Conservation (phyloP, 1,284 basidiomycete genomes). For the Leccinum holopus region DNA sequence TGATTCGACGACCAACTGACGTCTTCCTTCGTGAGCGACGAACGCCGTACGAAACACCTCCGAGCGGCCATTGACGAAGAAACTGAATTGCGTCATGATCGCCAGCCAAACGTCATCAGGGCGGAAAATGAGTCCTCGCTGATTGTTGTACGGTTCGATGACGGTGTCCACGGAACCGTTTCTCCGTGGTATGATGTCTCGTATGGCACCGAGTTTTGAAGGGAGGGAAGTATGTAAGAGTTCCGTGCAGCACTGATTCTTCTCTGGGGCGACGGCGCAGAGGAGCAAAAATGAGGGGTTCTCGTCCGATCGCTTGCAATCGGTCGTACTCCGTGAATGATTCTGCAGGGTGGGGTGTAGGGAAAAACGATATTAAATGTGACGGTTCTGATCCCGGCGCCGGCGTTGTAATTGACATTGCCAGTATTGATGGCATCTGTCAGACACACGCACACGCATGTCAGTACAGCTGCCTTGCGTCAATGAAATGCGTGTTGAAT, state of each 20-base stretch:
- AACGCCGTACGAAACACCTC: constrained; percentile 42
- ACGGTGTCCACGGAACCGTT: constrained; percentile 42
- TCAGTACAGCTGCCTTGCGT: not conserved
- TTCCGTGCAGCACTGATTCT: constrained; percentile 17
- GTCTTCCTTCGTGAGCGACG: constrained; percentile 40
- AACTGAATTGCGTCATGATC: constrained; percentile 44
- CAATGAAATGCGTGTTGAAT: not conserved
- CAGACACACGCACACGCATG: not conserved
- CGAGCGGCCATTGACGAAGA: constrained; percentile 44
- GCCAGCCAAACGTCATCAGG: constrained; percentile 49
- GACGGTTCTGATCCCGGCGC: not conserved
- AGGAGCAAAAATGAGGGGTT: constrained; percentile 24
- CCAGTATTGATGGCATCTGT: constrained; percentile 9
- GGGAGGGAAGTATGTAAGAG: constrained; percentile 33
- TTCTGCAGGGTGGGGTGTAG: constrained; percentile 24
- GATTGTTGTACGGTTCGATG: constrained; percentile 39
- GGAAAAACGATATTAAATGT: constrained; percentile 26
- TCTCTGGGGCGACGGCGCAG: constrained; percentile 19
- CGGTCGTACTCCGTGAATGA: constrained; percentile 34
- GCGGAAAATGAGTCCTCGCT: constrained; percentile 38
- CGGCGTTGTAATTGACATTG: not conserved
- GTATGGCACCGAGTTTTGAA: constrained; percentile 18
- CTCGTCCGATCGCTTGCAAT: constrained; percentile 22
- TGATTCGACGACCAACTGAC: constrained; percentile 32
- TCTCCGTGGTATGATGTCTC: constrained; percentile 27